Conservation (phyloP, 1,284 basidiomycete genomes). For the Uromyces viciae-fabae region DNA sequence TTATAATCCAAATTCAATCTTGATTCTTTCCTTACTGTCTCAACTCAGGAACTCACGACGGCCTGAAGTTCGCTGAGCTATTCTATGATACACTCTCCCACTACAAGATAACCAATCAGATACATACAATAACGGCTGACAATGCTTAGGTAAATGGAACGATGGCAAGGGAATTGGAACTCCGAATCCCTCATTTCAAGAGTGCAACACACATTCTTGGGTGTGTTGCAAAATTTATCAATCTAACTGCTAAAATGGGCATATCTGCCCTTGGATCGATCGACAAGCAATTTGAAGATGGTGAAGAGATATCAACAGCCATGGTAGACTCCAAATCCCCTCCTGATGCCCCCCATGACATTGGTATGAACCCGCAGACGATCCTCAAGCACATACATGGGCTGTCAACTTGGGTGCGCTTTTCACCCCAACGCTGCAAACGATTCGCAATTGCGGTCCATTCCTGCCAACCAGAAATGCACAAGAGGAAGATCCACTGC, state of each 20-base stretch:
- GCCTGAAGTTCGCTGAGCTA: background rate
- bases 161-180: background rate
- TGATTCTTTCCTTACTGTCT: no score
- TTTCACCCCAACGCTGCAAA: no score
- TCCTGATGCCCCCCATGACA: no score
- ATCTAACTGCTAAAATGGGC: background rate
- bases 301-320: background rate
- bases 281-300: background rate
- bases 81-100: background rate
- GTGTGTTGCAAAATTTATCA: no score
- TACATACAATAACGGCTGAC: conserved; percentile 3
- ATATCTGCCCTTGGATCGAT: background rate
- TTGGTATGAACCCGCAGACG: no score
- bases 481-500: no score
- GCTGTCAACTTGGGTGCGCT: no score
- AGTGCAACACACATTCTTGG: background rate
- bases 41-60: conserved; percentile 4
- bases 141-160: background rate
- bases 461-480: no score
- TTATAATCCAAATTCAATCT: no score
- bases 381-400: no score
- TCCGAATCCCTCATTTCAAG: background rate
- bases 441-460: no score
- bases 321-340: no score
- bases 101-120: background rate